Evolutionary conservation across 306 rosid species (phyloP).

Genomic region (Corylus avellana): DNA sequence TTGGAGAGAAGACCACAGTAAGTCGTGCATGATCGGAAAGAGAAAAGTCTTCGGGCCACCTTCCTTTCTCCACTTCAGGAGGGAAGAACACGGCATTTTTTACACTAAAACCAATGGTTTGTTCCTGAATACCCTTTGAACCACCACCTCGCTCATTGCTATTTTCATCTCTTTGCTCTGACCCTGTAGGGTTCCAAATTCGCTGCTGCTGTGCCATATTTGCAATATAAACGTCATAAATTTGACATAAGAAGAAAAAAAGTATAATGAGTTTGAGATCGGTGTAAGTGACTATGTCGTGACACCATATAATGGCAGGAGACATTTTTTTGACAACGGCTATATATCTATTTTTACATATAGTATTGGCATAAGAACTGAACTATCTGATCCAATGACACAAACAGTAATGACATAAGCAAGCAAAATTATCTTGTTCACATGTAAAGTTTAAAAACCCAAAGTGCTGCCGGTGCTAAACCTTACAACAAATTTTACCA

Average conservation of each 20-base stretch:
- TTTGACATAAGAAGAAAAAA: conserved; percentile 17
- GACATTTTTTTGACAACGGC: not conserved
- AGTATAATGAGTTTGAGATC: not conserved
- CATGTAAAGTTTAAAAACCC: not conserved
- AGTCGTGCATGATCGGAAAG: conserved; percentile 95
- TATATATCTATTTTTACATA: not conserved
- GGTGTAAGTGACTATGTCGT: no score
- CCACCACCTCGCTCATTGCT: conserved; percentile 27
- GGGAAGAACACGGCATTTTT: conserved; percentile 87
- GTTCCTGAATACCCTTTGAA: conserved; percentile 48
- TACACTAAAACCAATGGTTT: conserved; percentile 72
- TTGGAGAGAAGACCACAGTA: conserved; percentile 81
- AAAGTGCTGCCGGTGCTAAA: not conserved
- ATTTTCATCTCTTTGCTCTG: conserved; percentile 48
- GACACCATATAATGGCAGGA: not conserved
- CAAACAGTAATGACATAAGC: not conserved
- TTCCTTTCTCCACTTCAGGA: conserved; percentile 89
- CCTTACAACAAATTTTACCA: not conserved
- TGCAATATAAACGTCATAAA: conserved; percentile 7
- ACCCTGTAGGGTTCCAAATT: conserved; percentile 65
- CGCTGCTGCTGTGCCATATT: conserved; percentile 58
- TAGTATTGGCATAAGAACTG: not conserved
- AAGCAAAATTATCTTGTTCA: not conserved
- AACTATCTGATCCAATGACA: not conserved
- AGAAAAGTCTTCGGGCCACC: conserved; percentile 88